These are phyloP conservation scores for Vicia faba DNA, from an alignment of 306 rosid species.

Conservation along the genomic window DNA sequence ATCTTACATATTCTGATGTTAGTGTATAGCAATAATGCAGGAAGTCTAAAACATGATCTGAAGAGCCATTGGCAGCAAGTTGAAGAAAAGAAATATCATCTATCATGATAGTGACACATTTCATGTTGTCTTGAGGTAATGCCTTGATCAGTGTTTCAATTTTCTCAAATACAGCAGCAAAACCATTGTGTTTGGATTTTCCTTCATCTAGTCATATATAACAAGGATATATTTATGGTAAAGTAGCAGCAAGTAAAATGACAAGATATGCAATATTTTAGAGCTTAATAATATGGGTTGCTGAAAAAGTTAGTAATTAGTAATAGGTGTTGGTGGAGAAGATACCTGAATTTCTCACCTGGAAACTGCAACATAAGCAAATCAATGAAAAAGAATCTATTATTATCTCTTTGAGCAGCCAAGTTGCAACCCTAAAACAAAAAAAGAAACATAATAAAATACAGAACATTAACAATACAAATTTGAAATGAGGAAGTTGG, in stretches of 20 bases:
- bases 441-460: too few species aligned
- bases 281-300: too few species aligned
- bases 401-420: conserved; percentile 71
- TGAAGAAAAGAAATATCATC: conserved; percentile 84
- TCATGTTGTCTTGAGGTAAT: conserved; percentile 54
- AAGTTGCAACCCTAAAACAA: conserved; percentile 80
- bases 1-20: conserved; percentile 75
- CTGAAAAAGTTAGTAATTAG: too few species aligned
- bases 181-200: conserved; percentile 47
- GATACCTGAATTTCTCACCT: conserved; percentile 79
- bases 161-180: conserved; percentile 67
- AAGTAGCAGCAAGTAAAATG: too few species aligned
- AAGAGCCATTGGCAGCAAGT: conserved; percentile 80
- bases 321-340: too few species aligned
- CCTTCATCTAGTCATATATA: conserved; percentile 53
- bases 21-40: conserved; percentile 82
- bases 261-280: too few species aligned
- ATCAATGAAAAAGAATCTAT: conserved; percentile 73
- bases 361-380: conserved; percentile 77
- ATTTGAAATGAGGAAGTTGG: conserved; percentile 18
- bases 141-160: conserved; percentile 53
- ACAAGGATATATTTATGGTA: too few species aligned
- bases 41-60: conserved; percentile 78
- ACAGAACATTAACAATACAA: too few species aligned
- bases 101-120: conserved; percentile 57